phyloP scores from a whole-genome alignment of 495 filamentous ascomycete species.

The Alectoria sarmentosa region DNA sequence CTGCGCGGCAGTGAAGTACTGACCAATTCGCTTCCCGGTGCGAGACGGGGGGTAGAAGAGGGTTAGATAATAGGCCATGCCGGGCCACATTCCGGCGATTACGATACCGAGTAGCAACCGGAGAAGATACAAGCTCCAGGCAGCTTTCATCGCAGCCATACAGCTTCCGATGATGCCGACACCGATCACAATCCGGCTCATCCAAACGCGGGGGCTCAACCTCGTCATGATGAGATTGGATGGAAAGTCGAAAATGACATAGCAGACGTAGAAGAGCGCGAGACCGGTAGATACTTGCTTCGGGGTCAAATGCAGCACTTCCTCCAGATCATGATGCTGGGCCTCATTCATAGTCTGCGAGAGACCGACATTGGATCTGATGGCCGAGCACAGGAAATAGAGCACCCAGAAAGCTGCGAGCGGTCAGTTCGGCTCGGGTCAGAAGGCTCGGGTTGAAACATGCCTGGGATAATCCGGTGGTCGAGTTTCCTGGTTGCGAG shows the following conservation, averaged over 20 bases:
- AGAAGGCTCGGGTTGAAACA: conserved; percentile 3
- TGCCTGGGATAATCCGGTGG: conserved; percentile 70
- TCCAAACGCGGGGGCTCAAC: conserved; percentile 81
- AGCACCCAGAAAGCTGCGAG: conserved; percentile 75
- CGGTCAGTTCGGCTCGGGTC: conserved; percentile 12
- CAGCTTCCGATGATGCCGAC: conserved; percentile 79
- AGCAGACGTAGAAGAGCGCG: conserved; percentile 84
- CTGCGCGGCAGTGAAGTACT: conserved; percentile 85
- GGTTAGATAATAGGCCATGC: conserved; percentile 90
- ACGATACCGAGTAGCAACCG: conserved; percentile 83
- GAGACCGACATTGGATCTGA: conserved; percentile 83
- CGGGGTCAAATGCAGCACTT: conserved; percentile 56
- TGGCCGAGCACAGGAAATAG: conserved; percentile 87
- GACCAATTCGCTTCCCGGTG: conserved; percentile 80
- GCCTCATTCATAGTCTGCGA: conserved; percentile 82
- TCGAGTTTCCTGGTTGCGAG: conserved; percentile 57
- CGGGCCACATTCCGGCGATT: conserved; percentile 91
- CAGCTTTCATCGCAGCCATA: conserved; percentile 70
- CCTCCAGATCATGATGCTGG: conserved; percentile 59
- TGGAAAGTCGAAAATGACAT: conserved; percentile 82
- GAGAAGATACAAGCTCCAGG: conserved; percentile 81
- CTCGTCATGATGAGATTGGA: conserved; percentile 86
- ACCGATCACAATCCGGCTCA: conserved; percentile 84
- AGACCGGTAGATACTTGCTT: conserved; percentile 76
- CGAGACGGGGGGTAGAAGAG: conserved; percentile 84